Evolutionary conservation across 768 basidiomycete species (phyloP), one percentile per base, ranked within the genome.

Genomic region (Serendipita vermifera): DNA sequence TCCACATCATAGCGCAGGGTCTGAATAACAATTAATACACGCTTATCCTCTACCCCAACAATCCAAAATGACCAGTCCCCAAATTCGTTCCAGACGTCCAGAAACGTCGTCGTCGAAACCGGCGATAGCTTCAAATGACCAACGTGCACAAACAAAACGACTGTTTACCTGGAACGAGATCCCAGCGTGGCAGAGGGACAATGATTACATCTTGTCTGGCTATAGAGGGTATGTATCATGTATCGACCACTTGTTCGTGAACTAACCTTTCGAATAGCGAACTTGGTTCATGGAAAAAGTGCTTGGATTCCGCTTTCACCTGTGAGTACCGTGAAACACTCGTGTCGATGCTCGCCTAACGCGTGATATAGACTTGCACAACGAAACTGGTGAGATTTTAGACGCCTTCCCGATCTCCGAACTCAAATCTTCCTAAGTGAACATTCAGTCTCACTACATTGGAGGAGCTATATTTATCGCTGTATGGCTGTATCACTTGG

Each of bases 171-270:
- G 80, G 80, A 58, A 64, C 24, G 78, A 83, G 56, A 70, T 86
- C 39, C 77, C 81, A 36, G 74, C 75, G 32, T 88, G 83, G 83
- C 79, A 80, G 67, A 75, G 70, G 60, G 81, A 87, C 67, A 87
- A 87, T 62, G 82, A 85, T 61, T 83, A 77, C 64, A 85, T 87
- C 58, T 35, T 81, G 57, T 68, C 67, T 33, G 86, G 86, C 2
- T 87, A 87, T 65, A 73, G 85, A 68, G 72, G 77, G 86, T 85
- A 63, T 62, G 71, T 61, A 39, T 24, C 22, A 35, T 22, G 33
- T 29, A 55, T 40, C 9, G 20, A 33, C 22, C 9, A 27, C n/a
- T 27, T 54, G 33, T 27, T 33, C 5, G 63, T 41, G 43, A 20
- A n/a, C 51, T 27, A 22, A 2, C 31, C 33, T 55, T 55, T 24